Conservation (phyloP, 495 filamentous ascomycete species). For the Darksidea phi region DNA sequence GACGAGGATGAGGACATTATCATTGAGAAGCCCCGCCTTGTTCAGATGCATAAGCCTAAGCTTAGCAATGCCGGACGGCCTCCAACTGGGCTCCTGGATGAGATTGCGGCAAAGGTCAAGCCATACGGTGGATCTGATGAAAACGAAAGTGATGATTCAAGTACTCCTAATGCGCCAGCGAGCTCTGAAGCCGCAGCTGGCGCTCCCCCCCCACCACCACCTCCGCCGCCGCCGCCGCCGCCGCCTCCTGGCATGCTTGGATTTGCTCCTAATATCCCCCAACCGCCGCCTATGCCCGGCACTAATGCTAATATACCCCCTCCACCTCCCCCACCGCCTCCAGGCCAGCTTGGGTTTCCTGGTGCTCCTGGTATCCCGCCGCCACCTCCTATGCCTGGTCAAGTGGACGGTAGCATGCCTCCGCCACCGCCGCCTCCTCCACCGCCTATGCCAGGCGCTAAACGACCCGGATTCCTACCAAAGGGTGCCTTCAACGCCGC, state of each 20-base stretch:
- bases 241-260: constrained; percentile 49
- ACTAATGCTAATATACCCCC: constrained; percentile 48
- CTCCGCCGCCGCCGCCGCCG: constrained; percentile 50
- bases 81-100: constrained; percentile 71
- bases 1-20: constrained; percentile 41
- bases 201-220: constrained; percentile 49
- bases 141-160: constrained; percentile 65
- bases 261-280: constrained; percentile 45
- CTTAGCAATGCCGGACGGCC: constrained; percentile 62
- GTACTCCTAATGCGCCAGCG: constrained; percentile 74
- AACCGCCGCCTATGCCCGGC: constrained; percentile 52
- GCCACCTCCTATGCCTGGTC: constrained; percentile 41
- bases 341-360: constrained; percentile 47
- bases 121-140: constrained; percentile 72
- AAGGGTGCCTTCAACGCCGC: constrained; percentile 27
- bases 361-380: constrained; percentile 45
- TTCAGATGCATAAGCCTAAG: constrained; percentile 62
- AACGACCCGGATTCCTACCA: constrained; percentile 46
- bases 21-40: constrained; percentile 46
- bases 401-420: constrained; percentile 34
- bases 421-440: constrained; percentile 49
- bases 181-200: constrained; percentile 53
- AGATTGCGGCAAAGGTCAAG: constrained; percentile 76
- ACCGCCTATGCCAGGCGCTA: constrained; percentile 45
- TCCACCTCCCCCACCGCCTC: constrained; percentile 52